Percentiles rank a stretch among this genome's conserved stretches.
These are phyloP conservation scores for Alternaria ventricosa DNA, from an alignment of 2,329 filamentous ascomycete genomes.

Conservation along the genomic window DNA sequence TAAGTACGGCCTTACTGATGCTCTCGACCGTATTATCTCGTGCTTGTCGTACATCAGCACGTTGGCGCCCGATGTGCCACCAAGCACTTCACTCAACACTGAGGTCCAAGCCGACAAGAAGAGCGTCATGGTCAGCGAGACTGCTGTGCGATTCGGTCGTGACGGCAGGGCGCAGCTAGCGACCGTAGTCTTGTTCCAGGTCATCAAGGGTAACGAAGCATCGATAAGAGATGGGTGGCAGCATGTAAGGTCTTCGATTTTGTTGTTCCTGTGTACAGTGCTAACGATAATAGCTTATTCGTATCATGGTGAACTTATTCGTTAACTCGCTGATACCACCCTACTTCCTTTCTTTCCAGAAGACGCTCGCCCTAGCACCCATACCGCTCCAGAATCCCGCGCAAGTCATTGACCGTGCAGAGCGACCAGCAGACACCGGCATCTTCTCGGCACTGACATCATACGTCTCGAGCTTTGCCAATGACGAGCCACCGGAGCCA, in stretches of 20 bases:
- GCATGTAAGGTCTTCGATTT: slow-evolving; percentile 62
- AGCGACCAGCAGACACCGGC: slow-evolving; percentile 78
- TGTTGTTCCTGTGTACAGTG: neutral
- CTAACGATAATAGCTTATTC: slow-evolving; percentile 71
- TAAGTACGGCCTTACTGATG: slow-evolving; percentile 81
- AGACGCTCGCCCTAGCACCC: slow-evolving; percentile 72
- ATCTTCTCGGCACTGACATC: slow-evolving; percentile 94
- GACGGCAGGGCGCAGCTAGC: slow-evolving; percentile 94
- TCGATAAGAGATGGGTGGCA: slow-evolving; percentile 80
- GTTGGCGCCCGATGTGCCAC: slow-evolving; percentile 74
- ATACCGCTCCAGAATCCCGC: slow-evolving; percentile 92
- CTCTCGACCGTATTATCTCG: slow-evolving; percentile 90
- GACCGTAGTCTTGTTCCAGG: slow-evolving; percentile 91
- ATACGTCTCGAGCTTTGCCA: slow-evolving; percentile 98
- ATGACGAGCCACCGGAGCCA: slow-evolving; percentile 95
- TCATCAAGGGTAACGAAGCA: slow-evolving; percentile 83
- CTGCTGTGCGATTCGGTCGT: slow-evolving; percentile 92
- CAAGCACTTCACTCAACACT: slow-evolving; percentile 89
- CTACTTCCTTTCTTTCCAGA: slow-evolving; percentile 71
- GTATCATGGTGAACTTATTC: slow-evolving; percentile 94
- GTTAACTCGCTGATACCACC: slow-evolving; percentile 91
- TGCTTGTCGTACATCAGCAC: slow-evolving; percentile 91
- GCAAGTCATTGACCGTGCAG: slow-evolving; percentile 87
- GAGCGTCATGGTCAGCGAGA: slow-evolving; percentile 97
- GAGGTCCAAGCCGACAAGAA: slow-evolving; percentile 92